Base-by-base conservation (phyloP, 2,329 filamentous ascomycete genomes). In the Fusarium euwallaceae region DNA sequence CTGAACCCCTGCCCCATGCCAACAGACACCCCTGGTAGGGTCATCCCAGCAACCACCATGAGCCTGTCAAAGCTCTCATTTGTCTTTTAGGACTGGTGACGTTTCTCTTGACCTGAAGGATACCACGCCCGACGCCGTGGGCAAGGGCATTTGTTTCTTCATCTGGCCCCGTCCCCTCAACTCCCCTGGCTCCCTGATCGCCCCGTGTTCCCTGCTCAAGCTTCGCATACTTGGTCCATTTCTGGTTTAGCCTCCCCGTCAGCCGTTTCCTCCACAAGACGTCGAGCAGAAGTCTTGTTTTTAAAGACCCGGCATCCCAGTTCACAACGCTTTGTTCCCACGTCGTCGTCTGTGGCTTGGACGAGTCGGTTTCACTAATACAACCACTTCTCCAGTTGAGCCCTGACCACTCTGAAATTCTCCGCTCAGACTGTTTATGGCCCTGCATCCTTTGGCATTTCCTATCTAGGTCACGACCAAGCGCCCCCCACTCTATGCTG, bases 381-480 rank as follows among this genome's bases (percentile, higher is more conserved):
- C 66, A 58, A 65, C 65, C 62, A 69, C 71, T 71, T 79, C 71
- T 76, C 76, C 71, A 77, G 75, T 77, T 73, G 64, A 79, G 76
- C 76, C 74, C 69, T 72, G 77, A 76, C 76, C 64, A 74, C 69
- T 72, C 64, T 70, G 73, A 79, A 78, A 78, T 74, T 78, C 76
- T 74, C 76, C 75, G 78, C 73, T 75, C 73, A 71, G 76, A 71
- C 72, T 77, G 67, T 66, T 73, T 71, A 73, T 66, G 66, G 72
- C 70, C 74, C 71, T 76, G 36, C 63, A 67, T 73, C 69, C 80
- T 81, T 80, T 82, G 76, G 78, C 80, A 83, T 83, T 83, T 79
- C 82, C 82, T 78, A 78, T 82, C 83, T 79, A 79, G 83, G 83
- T 76, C 71, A 81, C 78, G 72, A 67, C 68, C 64, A 71, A 73